Percentiles rank a stretch among this genome's conserved stretches.
These are phyloP conservation scores for Trypanosoma cruzi DNA, from an alignment of 208 protist genomes.

Conservation along the genomic window DNA sequence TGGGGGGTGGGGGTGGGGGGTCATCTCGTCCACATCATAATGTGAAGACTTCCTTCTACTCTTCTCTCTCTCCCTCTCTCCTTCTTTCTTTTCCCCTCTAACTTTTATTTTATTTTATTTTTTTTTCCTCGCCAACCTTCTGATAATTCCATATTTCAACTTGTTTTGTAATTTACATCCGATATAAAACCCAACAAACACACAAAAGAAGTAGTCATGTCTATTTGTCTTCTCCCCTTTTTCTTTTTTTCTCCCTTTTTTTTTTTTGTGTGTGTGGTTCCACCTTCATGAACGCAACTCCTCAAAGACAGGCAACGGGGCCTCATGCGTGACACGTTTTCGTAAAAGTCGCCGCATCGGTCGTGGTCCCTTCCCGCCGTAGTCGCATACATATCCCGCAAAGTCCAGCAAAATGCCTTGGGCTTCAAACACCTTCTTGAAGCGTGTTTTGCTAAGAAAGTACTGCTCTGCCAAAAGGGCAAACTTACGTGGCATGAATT, in stretches of 20 bases:
- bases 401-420: constrained; percentile 53
- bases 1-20: too few relatives aligned
- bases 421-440: constrained; percentile 52
- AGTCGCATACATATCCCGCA: constrained; percentile 62
- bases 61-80: constrained; percentile 3
- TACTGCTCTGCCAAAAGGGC: constrained; percentile 61
- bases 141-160: background rate
- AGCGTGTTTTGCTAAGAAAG: constrained; percentile 65
- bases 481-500: constrained; percentile 68
- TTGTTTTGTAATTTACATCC: background rate
- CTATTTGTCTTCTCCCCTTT: too few relatives aligned
- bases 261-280: background rate
- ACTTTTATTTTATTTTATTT: too few relatives aligned
- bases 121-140: background rate
- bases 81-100: constrained; percentile 6
- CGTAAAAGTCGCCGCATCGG: constrained; percentile 66
- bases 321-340: constrained; percentile 57
- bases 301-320: constrained; percentile 25
- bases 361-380: constrained; percentile 77
- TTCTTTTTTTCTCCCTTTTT: too few relatives aligned
- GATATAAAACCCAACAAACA: background rate
- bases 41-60: constrained; percentile 2
- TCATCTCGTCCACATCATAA: background rate
- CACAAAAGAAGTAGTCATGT: constrained; percentile 4
- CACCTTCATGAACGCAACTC: constrained; percentile 28